Evolutionary conservation across 2,329 filamentous ascomycete species (phyloP).

Genomic region (Reticulascus tulasneorum): DNA sequence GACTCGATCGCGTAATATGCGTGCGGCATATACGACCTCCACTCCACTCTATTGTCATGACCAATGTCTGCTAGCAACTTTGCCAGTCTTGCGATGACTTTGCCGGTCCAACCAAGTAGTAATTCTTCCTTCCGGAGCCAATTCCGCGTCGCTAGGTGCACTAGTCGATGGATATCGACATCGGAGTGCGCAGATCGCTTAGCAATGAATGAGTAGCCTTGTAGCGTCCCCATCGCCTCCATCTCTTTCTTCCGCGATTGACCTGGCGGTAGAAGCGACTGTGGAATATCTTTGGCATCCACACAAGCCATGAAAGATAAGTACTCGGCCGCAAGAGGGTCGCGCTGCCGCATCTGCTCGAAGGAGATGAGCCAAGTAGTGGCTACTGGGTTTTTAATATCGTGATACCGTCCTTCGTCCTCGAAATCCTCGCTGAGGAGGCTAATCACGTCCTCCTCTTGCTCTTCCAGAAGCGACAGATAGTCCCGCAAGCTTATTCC

Average conservation of each 20-base stretch:
- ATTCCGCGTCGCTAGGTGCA: slow-evolving; percentile 25
- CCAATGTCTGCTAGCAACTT: no score
- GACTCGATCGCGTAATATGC: no score
- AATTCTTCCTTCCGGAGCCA: slow-evolving; percentile 22
- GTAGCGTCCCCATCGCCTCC: slow-evolving; percentile 26
- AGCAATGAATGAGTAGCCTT: slow-evolving; percentile 27
- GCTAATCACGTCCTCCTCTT: slow-evolving; percentile 24
- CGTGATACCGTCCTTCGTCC: slow-evolving; percentile 26
- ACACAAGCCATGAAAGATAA: slow-evolving; percentile 36
- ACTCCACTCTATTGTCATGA: no score
- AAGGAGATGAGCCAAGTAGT: slow-evolving; percentile 38
- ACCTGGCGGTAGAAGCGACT: slow-evolving; percentile 22
- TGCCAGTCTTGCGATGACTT: no score
- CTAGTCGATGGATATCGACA: slow-evolving; percentile 33
- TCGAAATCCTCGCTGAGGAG: slow-evolving; percentile 29
- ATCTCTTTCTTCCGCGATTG: slow-evolving; percentile 15
- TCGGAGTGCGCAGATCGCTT: slow-evolving; percentile 17
- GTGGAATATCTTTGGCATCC: slow-evolving; percentile 33
- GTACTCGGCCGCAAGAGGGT: slow-evolving; percentile 27
- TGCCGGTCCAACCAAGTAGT: no score
- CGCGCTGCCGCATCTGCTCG: slow-evolving; percentile 24
- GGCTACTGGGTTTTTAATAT: slow-evolving; percentile 28
- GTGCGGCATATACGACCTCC: no score
- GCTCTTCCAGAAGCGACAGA: slow-evolving; percentile 24
- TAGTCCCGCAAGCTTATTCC: slow-evolving; percentile 24